phyloP scores from a whole-genome alignment of 306 rosid genomes.

The Pachyrhizus erosus region DNA sequence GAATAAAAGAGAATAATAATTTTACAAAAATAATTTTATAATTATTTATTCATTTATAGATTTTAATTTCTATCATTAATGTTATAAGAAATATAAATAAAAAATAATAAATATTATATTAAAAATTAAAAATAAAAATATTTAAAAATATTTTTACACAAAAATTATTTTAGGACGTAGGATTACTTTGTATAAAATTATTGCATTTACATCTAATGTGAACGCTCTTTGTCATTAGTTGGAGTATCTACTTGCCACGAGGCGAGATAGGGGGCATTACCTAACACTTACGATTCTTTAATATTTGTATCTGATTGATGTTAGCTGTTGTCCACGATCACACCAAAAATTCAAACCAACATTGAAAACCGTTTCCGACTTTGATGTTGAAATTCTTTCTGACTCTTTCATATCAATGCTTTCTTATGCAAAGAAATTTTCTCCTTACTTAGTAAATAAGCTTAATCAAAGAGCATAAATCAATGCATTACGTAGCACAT shows the following conservation, averaged over 20 bases:
- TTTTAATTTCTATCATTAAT: no score
- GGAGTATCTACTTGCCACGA: not conserved
- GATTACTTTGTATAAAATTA: not conserved
- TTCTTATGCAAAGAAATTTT: not conserved
- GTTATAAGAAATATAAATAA: no score
- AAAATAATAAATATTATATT: no score
- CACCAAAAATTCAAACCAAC: not conserved
- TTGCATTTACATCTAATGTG: not conserved
- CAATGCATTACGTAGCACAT: not conserved
- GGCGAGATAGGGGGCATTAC: not conserved
- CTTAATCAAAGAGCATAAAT: not conserved
- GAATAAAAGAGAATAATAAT: no score
- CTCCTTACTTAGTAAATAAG: not conserved
- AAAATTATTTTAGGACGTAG: no score
- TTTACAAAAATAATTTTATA: no score
- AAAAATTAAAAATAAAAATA: no score
- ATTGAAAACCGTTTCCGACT: conserved; percentile 18
- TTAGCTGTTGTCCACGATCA: not conserved
- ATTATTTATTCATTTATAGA: no score
- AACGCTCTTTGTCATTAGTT: conserved; percentile 24
- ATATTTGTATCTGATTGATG: conserved; percentile 19
- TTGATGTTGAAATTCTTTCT: not conserved
- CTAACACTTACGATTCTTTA: conserved; percentile 40
- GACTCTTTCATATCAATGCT: not conserved
- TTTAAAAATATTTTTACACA: no score